Evolutionary conservation across 1,139 yeast species (phyloP).

Genomic region (Taphrina populina): DNA sequence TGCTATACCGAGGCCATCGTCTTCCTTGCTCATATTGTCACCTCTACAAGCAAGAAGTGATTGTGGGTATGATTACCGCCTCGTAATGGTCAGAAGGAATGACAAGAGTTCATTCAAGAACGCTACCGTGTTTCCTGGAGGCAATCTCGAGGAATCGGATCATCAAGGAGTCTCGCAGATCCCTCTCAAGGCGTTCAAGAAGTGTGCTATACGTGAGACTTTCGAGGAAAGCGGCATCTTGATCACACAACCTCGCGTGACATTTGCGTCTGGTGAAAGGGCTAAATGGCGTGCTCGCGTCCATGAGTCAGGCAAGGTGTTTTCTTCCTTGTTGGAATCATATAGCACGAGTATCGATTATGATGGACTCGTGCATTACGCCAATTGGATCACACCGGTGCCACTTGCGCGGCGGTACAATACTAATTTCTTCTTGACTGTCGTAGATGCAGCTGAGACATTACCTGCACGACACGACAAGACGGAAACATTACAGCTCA

Average conservation of each 20-base stretch:
- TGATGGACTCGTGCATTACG: slow-evolving; percentile 15
- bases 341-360: not conserved
- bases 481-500: slow-evolving; percentile 18
- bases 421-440: slow-evolving; percentile 25
- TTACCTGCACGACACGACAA: slow-evolving; percentile 30
- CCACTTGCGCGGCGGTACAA: slow-evolving; percentile 17
- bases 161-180: not conserved
- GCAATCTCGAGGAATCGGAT: slow-evolving; percentile 15
- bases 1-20: slow-evolving; percentile 22
- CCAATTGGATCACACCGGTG: slow-evolving; percentile 31
- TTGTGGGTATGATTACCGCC: slow-evolving; percentile 21
- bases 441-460: slow-evolving; percentile 15
- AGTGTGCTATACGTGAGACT: slow-evolving; percentile 29
- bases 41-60: slow-evolving; percentile 9
- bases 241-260: slow-evolving; percentile 14
- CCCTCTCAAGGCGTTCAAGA: slow-evolving; percentile 16
- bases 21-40: slow-evolving; percentile 21
- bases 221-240: slow-evolving; percentile 29
- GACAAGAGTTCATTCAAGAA: slow-evolving; percentile 28
- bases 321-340: slow-evolving; percentile 7
- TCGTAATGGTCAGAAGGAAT: slow-evolving; percentile 24
- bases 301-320: slow-evolving; percentile 5
- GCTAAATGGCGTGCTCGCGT: slow-evolving; percentile 13
- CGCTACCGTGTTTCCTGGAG: slow-evolving; percentile 31
- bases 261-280: slow-evolving; percentile 14